Percentiles rank a stretch among this genome's conserved stretches.
phyloP scores from a whole-genome alignment of 495 filamentous ascomycete genomes.

The Elasticomyces elasticus region DNA sequence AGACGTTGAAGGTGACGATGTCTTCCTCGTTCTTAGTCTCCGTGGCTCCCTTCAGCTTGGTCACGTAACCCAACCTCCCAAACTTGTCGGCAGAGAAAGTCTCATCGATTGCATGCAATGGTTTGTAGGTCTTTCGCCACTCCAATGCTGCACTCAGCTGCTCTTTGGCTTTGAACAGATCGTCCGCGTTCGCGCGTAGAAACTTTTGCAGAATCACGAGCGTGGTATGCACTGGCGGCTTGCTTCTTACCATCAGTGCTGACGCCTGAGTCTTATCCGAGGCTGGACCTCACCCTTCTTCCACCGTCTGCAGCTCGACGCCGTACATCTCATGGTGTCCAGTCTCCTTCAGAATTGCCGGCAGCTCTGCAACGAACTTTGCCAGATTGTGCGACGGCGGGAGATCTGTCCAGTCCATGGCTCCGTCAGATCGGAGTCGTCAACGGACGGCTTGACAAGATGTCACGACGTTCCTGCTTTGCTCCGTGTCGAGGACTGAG shows the following conservation, averaged over 20 bases:
- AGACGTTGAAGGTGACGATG: constrained; percentile 72
- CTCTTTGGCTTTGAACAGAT: constrained; percentile 56
- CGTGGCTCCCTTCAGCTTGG: constrained; percentile 34
- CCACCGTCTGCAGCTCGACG: constrained; percentile 31
- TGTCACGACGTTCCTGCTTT: not conserved
- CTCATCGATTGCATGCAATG: constrained; percentile 37
- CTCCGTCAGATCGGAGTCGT: not conserved
- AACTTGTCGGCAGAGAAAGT: constrained; percentile 46
- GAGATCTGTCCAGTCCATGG: not conserved
- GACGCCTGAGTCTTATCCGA: constrained; percentile 25
- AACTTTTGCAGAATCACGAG: constrained; percentile 82
- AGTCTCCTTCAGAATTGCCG: constrained; percentile 39
- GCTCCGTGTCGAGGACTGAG: not conserved
- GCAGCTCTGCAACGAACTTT: constrained; percentile 20
- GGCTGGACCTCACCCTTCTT: constrained; percentile 25
- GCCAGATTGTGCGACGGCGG: constrained; percentile 22
- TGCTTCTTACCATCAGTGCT: not conserved
- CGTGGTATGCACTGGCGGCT: constrained; percentile 50
- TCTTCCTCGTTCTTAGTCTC: constrained; percentile 36
- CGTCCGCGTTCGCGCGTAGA: constrained; percentile 73
- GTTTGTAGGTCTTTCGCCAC: constrained; percentile 62
- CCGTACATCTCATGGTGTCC: constrained; percentile 71
- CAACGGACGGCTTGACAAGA: not conserved
- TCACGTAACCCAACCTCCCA: constrained; percentile 46
- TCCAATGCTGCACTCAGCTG: constrained; percentile 69